These are phyloP conservation scores for Dactylellina haptotyla DNA, from an alignment of 2,329 filamentous ascomycete genomes.

Conservation along the genomic window DNA sequence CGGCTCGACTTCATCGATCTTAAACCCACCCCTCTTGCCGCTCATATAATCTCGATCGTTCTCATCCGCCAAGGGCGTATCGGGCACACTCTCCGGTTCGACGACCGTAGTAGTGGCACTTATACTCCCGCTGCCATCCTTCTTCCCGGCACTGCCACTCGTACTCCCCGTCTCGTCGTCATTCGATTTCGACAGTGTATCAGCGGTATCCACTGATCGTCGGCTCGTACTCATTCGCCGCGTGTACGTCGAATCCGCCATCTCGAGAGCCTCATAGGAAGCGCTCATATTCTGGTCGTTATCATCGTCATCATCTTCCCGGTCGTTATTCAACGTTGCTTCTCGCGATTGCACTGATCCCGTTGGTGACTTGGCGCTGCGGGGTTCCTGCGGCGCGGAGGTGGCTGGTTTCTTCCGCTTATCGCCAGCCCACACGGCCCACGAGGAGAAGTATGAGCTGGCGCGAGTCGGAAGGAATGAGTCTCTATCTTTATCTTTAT, in stretches of 20 bases:
- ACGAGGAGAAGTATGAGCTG: constrained; percentile 74
- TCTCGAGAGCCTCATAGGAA: constrained; percentile 36
- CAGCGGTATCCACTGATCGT: constrained; percentile 40
- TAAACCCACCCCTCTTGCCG: background rate
- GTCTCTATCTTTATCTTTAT: constrained; percentile 29
- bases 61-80: constrained; percentile 13
- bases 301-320: background rate
- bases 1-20: constrained; percentile 4
- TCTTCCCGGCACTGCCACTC: background rate
- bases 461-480: constrained; percentile 61
- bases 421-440: constrained; percentile 77
- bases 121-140: constrained; percentile 27
- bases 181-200: background rate
- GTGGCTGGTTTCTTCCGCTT: constrained; percentile 71
- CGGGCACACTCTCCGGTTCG: constrained; percentile 34
- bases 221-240: constrained; percentile 18
- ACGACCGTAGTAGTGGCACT: constrained; percentile 51
- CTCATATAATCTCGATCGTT: constrained; percentile 13
- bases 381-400: constrained; percentile 5
- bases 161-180: constrained; percentile 6
- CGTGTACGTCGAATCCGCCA: constrained; percentile 30
- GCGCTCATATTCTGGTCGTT: constrained; percentile 13
- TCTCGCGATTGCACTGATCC: constrained; percentile 26
- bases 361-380: constrained; percentile 28
- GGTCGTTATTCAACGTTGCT: constrained; percentile 7